Evolutionary conservation across 2,329 filamentous ascomycete genomes (phyloP), one percentile per base, ranked within the genome.

Genomic region (Epichloe sp.): DNA sequence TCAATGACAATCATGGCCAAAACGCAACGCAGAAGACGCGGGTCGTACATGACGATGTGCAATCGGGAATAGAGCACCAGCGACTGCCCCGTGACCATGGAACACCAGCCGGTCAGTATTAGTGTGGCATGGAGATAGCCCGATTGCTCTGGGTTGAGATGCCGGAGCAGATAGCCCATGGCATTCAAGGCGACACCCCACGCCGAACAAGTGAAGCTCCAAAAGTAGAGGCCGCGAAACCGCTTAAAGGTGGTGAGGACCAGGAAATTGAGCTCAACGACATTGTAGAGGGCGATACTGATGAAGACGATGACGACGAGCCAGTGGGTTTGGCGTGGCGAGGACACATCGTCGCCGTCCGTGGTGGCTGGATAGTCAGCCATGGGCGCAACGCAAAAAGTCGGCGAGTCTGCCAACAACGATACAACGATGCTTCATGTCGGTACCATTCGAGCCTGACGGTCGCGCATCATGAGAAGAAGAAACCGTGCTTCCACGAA

Each of bases 31-130:
- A 83, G 67, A 2, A 74, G 62, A 2, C 63, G 63, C 23, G 71
- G 55, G 66, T 78, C 75, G 14, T 71, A 71, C 14, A 79, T 67
- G 15, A 83, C 71, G 3, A 84, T 69, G 57, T 83, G 78, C 1
- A 83, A 68, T 1, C 80, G 72, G 1, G 78, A 83, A 64, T 79
- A 84, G 1, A 84, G 66, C 2, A 83, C 79, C 17, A 82, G 58
- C 0, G 75, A 75, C 59, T 82, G 78, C 0, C 79, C 80, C 0
- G 78, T 80, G 0, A 83, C 71, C 76, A 83, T 80, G 1, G 59
- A 54, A n/a, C 58, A 60, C 63, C 65, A 67, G 2, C 62, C 62
- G 21, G 60, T 53, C n/a, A 63, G 53, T 8, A 64, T 62, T 8
- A 63, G 51, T 0, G 61, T 64, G 6, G 57, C 57, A n/a, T 58